Evolutionary conservation across 768 basidiomycete genomes (phyloP).

Genomic region (Tylopilus sp.): DNA sequence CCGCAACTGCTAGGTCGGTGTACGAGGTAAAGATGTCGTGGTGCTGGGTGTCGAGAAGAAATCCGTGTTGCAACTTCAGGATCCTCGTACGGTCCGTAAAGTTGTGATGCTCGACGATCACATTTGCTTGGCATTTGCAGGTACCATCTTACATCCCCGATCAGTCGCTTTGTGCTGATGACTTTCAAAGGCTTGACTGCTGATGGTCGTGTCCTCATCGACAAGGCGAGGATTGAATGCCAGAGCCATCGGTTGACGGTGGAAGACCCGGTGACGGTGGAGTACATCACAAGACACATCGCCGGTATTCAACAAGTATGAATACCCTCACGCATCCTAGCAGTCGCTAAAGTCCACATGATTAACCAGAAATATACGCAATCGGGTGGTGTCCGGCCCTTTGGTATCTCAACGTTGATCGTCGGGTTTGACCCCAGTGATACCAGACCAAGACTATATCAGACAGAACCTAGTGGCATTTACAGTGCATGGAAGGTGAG

Average conservation of each 20-base stretch:
- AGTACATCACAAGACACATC: conserved; percentile 97
- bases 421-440: conserved; percentile 97
- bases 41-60: conserved; percentile 99
- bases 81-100: conserved; percentile 95
- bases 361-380: conserved; percentile 84
- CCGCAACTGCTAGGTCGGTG: conserved; percentile 68
- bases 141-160: conserved; percentile 42
- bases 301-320: conserved; percentile 97
- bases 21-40: conserved; percentile 91
- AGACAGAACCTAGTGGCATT: conserved; percentile 97
- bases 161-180: conserved; percentile 10
- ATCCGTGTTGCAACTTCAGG: conserved; percentile 94
- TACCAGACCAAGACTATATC: conserved; percentile 81
- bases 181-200: conserved; percentile 78
- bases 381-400: conserved; percentile 97
- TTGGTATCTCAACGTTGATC: conserved; percentile 95
- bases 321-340: neutral
- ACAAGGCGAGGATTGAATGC: conserved; percentile 97
- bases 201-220: conserved; percentile 95
- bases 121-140: conserved; percentile 94
- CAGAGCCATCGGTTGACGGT: conserved; percentile 96
- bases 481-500: conserved; percentile 97
- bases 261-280: conserved; percentile 96
- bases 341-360: neutral
- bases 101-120: conserved; percentile 99